These are phyloP conservation scores for Malus orientalis DNA, from an alignment of 306 rosid genomes.

Conservation along the genomic window DNA sequence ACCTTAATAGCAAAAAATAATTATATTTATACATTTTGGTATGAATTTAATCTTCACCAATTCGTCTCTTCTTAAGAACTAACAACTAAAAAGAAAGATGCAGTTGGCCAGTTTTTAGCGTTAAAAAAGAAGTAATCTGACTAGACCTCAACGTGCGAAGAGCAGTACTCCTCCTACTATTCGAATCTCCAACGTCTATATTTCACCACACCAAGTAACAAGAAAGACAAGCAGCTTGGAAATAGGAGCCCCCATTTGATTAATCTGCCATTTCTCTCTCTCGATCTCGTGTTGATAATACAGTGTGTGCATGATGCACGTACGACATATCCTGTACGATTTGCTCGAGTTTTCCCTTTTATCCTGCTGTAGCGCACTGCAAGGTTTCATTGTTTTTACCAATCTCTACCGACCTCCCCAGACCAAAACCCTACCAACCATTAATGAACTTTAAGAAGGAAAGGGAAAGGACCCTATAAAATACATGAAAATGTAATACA, in stretches of 20 bases:
- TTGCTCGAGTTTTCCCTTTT: neutral
- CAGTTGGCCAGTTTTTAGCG: neutral
- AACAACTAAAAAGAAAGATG: neutral
- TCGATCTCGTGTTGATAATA: neutral
- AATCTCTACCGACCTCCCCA: neutral
- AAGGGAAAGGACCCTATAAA: neutral
- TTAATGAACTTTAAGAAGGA: neutral
- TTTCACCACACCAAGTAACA: neutral
- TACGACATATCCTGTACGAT: neutral
- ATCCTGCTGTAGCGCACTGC: neutral
- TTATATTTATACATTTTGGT: too few relatives aligned
- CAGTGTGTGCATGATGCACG: neutral
- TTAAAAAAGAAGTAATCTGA: neutral
- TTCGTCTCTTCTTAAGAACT: too few relatives aligned
- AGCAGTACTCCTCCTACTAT: neutral
- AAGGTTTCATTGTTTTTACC: neutral
- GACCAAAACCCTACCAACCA: neutral
- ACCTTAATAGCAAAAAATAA: too few relatives aligned
- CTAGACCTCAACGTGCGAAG: conserved; percentile 14
- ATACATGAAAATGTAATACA: neutral
- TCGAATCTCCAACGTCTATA: conserved; percentile 38
- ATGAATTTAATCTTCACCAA: too few relatives aligned
- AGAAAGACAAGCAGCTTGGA: conserved; percentile 21
- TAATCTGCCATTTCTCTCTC: neutral
- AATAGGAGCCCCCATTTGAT: conserved; percentile 6